Base-by-base conservation (phyloP, 2,329 filamentous ascomycete species). In the Cytospora chrysosperma region DNA sequence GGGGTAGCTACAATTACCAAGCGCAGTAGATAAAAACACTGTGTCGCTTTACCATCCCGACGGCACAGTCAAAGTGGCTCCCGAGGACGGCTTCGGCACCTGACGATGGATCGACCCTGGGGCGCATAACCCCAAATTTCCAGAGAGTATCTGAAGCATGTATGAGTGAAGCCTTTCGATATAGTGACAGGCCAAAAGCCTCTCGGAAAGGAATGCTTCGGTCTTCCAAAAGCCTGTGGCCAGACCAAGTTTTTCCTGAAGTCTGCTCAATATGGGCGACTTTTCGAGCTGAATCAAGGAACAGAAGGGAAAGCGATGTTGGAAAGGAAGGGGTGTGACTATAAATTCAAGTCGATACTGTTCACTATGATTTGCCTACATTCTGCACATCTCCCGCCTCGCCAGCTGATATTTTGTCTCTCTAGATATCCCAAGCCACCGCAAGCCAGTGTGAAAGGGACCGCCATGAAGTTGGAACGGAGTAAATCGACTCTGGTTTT, bases 281-380 rank as follows among this genome's bases (percentile, higher is more conserved):
- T 47, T n/a, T n/a, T 57, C 21, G 55, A 57, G 55, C 37, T 49
- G 37, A 24, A 57, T 30, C 37, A 21, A n/a, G n/a, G n/a, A n/a
- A n/a, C n/a, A n/a, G 37, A 24, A 57, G 21, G 40, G 26, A 12
- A 26, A 21, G 24, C 13, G 2, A 57, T 47, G 15, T 17, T 57
- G 24, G 37, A 32, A 9, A 40, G 32, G 4, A 49, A 49, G 34
- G 55, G 55, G 26, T 21, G 9, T 9, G 4, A 32, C 4, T 57
- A 49, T 17, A 49, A 57, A 34, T 43, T 21, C 12, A 43, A 56
- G 54, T 56, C 21, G 19, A 56, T 34, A 24, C 54, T 56, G 10
- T 56, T 43, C 32, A 56, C 54, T 13, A 32, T 43, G 34, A 43
- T 4, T 56, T 3, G 32, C 13, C 27, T n/a, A 32, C 7, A 17